phyloP scores from a whole-genome alignment of 768 basidiomycete genomes.

The Kondoa malvinella region DNA sequence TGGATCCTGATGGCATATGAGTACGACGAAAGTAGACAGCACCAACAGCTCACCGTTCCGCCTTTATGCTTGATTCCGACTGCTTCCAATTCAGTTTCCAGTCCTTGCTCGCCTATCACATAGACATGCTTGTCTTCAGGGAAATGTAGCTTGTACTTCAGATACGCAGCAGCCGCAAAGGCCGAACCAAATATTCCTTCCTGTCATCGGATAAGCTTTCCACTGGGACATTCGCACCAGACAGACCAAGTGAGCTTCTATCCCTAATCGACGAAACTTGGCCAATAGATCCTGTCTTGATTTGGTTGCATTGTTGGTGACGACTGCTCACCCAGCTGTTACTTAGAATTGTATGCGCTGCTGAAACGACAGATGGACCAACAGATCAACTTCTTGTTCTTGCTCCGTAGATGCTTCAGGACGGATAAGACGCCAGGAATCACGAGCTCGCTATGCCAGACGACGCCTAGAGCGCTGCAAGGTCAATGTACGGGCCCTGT shows the following conservation, averaged over 20 bases:
- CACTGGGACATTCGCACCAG: background rate
- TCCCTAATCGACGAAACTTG: conserved; percentile 78
- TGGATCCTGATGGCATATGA: conserved; percentile 47
- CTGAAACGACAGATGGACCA: background rate
- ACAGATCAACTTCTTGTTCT: conserved; percentile 18
- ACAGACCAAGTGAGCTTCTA: conserved; percentile 53
- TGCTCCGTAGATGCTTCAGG: conserved; percentile 19
- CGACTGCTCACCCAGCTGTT: conserved; percentile 64
- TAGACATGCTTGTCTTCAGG: conserved; percentile 86
- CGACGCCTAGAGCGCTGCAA: conserved; percentile 18
- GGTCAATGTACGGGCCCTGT: too few species aligned
- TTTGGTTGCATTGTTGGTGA: conserved; percentile 89
- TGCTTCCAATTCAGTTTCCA: conserved; percentile 80
- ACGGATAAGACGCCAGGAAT: conserved; percentile 19
- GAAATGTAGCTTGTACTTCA: conserved; percentile 73
- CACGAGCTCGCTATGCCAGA: conserved; percentile 26
- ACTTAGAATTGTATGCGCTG: conserved; percentile 40
- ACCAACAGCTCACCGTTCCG: conserved; percentile 52
- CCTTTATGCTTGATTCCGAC: conserved; percentile 68
- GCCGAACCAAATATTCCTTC: conserved; percentile 95
- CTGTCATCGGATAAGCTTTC: conserved; percentile 34
- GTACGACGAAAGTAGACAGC: background rate
- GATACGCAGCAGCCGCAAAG: conserved; percentile 63
- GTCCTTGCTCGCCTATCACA: conserved; percentile 75
- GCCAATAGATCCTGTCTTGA: conserved; percentile 69